Conservation (phyloP, 257 asterid genomes). For the Henckelia pumila region DNA sequence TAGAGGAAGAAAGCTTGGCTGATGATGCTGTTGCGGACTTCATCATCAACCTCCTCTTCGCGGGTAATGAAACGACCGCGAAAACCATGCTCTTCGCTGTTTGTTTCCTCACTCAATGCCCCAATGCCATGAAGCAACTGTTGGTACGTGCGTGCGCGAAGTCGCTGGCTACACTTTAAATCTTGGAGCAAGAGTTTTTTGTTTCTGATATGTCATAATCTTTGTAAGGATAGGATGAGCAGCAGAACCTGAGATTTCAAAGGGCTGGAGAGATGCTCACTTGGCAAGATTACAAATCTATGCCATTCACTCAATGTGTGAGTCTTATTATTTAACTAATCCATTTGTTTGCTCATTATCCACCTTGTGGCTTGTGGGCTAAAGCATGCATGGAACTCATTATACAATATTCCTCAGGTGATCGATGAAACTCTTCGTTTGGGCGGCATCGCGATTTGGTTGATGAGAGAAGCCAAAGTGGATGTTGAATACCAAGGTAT, state of each 20-base stretch:
- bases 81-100: conserved; percentile 90
- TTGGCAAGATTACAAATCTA: conserved; percentile 83
- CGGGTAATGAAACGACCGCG: conserved; percentile 94
- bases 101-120: conserved; percentile 74
- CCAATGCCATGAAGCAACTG: conserved; percentile 71
- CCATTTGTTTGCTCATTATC: not conserved
- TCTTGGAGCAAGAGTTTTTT: not conserved
- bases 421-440: conserved; percentile 86
- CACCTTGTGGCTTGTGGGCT: not conserved
- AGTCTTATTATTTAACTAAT: conserved; percentile 19
- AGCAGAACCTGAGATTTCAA: conserved; percentile 46
- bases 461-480: conserved; percentile 87
- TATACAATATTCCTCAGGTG: conserved; percentile 45
- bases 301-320: conserved; percentile 89
- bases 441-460: conserved; percentile 91
- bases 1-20: conserved; percentile 81
- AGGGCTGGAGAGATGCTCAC: conserved; percentile 53
- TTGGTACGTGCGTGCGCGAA: conserved; percentile 47
- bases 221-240: conserved; percentile 63
- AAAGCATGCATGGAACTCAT: not conserved
- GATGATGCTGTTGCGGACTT: conserved; percentile 80
- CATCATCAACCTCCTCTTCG: conserved; percentile 81
- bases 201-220: conserved; percentile 3
- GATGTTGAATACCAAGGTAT: conserved; percentile 67
- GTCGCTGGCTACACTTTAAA: not conserved